Conservation (phyloP, 306 rosid genomes). For the Cucurbita argyrosperma region DNA sequence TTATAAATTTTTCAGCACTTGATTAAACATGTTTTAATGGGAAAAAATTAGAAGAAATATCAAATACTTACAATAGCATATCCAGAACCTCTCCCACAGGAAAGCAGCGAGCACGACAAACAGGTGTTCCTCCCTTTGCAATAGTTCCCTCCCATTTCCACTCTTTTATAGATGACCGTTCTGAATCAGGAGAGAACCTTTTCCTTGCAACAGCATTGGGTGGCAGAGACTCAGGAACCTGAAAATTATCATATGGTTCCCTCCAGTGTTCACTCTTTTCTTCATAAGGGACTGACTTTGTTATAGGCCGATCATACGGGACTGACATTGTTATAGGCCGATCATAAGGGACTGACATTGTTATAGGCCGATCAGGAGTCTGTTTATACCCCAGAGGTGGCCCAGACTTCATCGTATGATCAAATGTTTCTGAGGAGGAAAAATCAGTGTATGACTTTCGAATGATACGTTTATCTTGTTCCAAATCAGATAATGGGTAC, state of each 20-base stretch:
- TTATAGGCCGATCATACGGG: conserved; percentile 32
- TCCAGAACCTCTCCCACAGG: conserved; percentile 88
- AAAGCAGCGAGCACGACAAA: conserved; percentile 95
- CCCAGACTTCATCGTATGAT: conserved; percentile 35
- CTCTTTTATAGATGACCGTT: conserved; percentile 38
- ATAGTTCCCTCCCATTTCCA: conserved; percentile 99
- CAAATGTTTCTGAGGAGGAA: conserved; percentile 28
- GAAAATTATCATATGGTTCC: conserved; percentile 46
- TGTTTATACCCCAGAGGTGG: conserved; percentile 38
- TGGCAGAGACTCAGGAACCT: conserved; percentile 31
- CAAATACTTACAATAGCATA: conserved; percentile 55
- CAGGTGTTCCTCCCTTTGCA: conserved; percentile 96
- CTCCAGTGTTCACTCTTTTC: conserved; percentile 52
- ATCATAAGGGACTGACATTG: conserved; percentile 23
- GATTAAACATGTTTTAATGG: not conserved
- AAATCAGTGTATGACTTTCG: conserved; percentile 34
- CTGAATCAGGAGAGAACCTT: conserved; percentile 57
- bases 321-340: conserved; percentile 19
- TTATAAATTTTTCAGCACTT: not conserved
- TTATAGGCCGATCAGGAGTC: conserved; percentile 33
- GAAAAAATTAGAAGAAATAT: not conserved
- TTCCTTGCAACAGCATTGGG: conserved; percentile 36
- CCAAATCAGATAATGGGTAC: conserved; percentile 44
- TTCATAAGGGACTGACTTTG: conserved; percentile 23
- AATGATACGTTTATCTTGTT: conserved; percentile 41